Conservation (phyloP, 73 alveolate genomes). For the Paramecium biaurelia region DNA sequence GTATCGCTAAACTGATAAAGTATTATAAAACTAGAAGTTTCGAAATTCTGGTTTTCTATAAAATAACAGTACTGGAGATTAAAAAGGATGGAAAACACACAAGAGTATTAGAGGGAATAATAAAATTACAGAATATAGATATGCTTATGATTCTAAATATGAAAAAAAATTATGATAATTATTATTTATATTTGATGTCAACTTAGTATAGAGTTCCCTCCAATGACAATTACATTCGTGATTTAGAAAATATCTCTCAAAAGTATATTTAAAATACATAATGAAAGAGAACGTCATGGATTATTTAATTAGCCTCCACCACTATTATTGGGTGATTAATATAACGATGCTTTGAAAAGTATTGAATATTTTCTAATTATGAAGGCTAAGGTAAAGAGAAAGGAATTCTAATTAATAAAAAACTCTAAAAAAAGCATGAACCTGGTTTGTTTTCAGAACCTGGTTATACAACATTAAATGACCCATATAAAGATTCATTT, state of each 20-base stretch:
- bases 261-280: background rate
- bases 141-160: conserved; percentile 1
- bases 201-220: conserved; percentile 18
- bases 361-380: background rate
- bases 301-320: conserved; percentile 24
- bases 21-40: background rate
- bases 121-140: background rate
- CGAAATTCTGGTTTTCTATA: background rate
- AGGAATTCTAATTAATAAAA: background rate
- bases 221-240: background rate
- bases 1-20: background rate
- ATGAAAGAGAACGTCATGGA: conserved; percentile 18
- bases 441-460: background rate
- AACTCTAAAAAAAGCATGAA: conserved; percentile 19
- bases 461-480: background rate
- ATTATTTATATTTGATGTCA: conserved; percentile 1
- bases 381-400: background rate
- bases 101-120: background rate
- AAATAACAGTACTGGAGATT: background rate
- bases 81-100: background rate
- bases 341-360: conserved; percentile 31
- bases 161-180: background rate
- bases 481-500: background rate
- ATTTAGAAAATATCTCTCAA: background rate
- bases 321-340: background rate